Evolutionary conservation across 169 alveolate genomes (phyloP), one percentile per base, ranked within the genome.

Genomic region (Amoebophrya sp.): DNA sequence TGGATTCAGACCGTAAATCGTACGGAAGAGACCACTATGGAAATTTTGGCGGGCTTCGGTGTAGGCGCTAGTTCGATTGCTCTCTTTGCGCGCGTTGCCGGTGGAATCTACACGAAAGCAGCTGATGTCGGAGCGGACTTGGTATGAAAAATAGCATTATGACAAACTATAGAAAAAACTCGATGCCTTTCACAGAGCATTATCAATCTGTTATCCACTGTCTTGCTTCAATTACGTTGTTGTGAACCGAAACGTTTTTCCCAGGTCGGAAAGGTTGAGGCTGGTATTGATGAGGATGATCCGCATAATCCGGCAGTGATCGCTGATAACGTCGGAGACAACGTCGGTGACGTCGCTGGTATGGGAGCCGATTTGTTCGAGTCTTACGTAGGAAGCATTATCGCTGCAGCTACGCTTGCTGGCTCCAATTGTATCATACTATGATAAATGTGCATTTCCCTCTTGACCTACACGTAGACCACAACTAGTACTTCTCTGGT

Each of bases 361-460:
- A 95, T 96, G 97, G 97, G 97, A 40, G 96, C 97, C 40, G 98
- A 97, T 94, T 93, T 97, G 77, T 96, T 96, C 92, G 98, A 97
- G 34, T 95, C 97, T 36, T 93, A 95, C 91, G 96, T 97, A 78
- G 98, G 95, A 93, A 94, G 97, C 78, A 95, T 96, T 91, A 95
- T 97, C 90, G 97, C 98, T 78, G 95, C 96, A n/a, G 90, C 95
- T 10, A 65, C 83, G 83, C 83, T 65, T 1, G 83, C 83, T 0
- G 83, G 83, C 2, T 1, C 18, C 33, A 26, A 53, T n/a, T n/a
- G n/a, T n/a, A n/a, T n/a, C n/a, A n/a, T n/a, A n/a, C n/a, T n/a
- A n/a, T n/a, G n/a, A n/a, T n/a, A n/a, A n/a, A n/a, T n/a, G n/a
- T n/a, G n/a, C n/a, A n/a, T n/a, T n/a, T n/a, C n/a, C n/a, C n/a